Evolutionary conservation across 805 yeast genomes (phyloP).

Genomic region (Zygosaccharomyces lentus): DNA sequence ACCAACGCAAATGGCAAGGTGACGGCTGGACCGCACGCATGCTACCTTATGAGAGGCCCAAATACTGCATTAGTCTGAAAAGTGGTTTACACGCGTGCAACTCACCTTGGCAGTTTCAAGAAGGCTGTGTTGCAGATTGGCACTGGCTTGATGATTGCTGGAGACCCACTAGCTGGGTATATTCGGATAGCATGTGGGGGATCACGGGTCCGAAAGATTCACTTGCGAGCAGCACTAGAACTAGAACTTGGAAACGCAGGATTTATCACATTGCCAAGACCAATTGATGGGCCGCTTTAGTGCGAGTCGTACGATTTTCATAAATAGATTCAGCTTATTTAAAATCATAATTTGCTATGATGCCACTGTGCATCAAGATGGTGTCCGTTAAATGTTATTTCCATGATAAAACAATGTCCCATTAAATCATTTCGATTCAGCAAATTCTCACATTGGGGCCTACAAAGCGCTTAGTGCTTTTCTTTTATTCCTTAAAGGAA

Average conservation of each 20-base stretch:
- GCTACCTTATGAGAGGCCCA: slow-evolving; percentile 26
- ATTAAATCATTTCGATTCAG: no score
- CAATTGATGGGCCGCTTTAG: background rate
- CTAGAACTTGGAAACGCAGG: slow-evolving; percentile 25
- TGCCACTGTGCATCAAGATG: no score
- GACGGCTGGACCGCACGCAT: slow-evolving; percentile 23
- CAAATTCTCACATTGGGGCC: no score
- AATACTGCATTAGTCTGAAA: slow-evolving; percentile 13
- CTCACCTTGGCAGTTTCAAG: slow-evolving; percentile 25
- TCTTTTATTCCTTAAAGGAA: no score
- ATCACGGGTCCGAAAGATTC: slow-evolving; percentile 25
- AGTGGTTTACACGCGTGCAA: slow-evolving; percentile 6
- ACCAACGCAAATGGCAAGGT: slow-evolving; percentile 31
- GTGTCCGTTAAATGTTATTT: no score
- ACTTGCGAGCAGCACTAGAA: slow-evolving; percentile 27
- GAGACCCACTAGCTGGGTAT: slow-evolving; percentile 26
- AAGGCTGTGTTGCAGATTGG: slow-evolving; percentile 21
- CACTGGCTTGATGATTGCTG: slow-evolving; percentile 30
- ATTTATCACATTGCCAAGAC: slow-evolving; percentile 3
- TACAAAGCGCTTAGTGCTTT: no score
- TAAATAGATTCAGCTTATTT: no score
- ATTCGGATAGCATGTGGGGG: slow-evolving; percentile 28
- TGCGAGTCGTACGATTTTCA: no score
- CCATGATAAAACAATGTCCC: no score
- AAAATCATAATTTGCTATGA: background rate